phyloP scores from a whole-genome alignment of 176 grass and related monocot species.

The Saccharum spontaneum region DNA sequence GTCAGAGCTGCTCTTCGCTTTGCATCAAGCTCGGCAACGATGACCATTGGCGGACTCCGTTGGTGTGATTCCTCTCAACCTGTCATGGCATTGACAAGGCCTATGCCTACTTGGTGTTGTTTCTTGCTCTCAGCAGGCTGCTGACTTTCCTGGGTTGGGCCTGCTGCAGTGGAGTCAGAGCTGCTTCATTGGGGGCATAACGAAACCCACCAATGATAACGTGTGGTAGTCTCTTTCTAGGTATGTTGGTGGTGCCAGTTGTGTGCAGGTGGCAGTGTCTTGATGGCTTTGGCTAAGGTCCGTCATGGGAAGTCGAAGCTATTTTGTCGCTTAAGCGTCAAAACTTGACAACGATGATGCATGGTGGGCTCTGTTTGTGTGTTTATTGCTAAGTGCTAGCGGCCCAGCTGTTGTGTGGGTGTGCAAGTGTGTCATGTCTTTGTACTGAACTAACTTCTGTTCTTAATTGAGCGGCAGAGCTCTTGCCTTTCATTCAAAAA shows the following conservation, averaged over 20 bases:
- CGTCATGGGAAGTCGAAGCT: not conserved
- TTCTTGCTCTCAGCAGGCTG: not conserved
- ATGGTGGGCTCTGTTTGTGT: not conserved
- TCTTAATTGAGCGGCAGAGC: not conserved
- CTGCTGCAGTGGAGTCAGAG: not conserved
- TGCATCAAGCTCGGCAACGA: not conserved
- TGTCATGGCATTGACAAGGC: not conserved
- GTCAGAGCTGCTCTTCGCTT: not conserved
- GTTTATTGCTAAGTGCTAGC: not conserved
- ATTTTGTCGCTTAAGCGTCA: not conserved
- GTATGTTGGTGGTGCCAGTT: not conserved
- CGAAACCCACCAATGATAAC: not conserved
- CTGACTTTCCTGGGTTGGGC: not conserved
- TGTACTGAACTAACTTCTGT: not conserved
- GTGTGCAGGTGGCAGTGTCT: not conserved
- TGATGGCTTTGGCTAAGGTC: not conserved
- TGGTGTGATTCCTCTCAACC: not conserved
- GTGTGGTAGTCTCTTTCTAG: not conserved
- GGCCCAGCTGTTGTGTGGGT: not conserved
- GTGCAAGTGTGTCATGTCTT: not conserved
- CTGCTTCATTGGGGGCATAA: not conserved
- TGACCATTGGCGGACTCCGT: not conserved
- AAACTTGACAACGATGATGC: not conserved
- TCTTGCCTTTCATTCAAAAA: not conserved
- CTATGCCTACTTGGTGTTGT: not conserved